Percentiles rank a stretch among this genome's conserved stretches.
phyloP scores from a whole-genome alignment of 768 basidiomycete genomes.

The Mycena pura region DNA sequence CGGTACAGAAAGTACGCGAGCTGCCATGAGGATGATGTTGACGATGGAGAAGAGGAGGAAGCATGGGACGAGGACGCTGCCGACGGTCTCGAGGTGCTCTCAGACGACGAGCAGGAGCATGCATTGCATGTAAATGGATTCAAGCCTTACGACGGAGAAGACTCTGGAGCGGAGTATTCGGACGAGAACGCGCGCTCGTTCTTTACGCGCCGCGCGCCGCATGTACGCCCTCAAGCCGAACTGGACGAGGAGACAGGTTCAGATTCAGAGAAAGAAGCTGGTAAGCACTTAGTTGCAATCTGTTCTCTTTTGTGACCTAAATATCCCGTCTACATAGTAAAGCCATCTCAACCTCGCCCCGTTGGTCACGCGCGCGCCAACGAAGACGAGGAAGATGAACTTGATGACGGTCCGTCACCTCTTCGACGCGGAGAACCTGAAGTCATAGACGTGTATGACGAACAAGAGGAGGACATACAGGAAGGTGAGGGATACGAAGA shows the following conservation, averaged over 20 bases:
- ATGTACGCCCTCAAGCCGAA: not conserved
- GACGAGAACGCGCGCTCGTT: constrained; percentile 13
- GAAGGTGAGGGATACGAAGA: too few relatives aligned
- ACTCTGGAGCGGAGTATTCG: constrained; percentile 27
- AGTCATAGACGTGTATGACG: constrained; percentile 30
- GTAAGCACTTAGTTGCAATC: not conserved
- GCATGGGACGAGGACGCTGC: constrained; percentile 24
- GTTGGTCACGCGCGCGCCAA: not conserved
- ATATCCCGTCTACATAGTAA: not conserved
- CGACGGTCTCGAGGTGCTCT: constrained; percentile 31
- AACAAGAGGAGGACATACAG: constrained; percentile 26
- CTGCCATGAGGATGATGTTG: constrained; percentile 23
- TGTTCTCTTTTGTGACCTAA: too few relatives aligned
- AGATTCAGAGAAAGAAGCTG: constrained; percentile 26
- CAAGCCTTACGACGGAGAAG: constrained; percentile 27
- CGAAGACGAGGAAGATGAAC: constrained; percentile 15
- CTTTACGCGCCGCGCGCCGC: not conserved
- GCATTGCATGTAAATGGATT: constrained; percentile 1
- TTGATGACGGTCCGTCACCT: constrained; percentile 2
- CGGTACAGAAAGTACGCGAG: constrained; percentile 27
- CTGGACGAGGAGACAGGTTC: constrained; percentile 24
- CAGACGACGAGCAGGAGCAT: constrained; percentile 34
- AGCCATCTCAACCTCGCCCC: constrained; percentile 14
- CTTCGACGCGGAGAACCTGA: constrained; percentile 22
- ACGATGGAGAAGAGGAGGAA: constrained; percentile 31